phyloP scores from a whole-genome alignment of 2,329 filamentous ascomycete species.

The Penicillium sp. region DNA sequence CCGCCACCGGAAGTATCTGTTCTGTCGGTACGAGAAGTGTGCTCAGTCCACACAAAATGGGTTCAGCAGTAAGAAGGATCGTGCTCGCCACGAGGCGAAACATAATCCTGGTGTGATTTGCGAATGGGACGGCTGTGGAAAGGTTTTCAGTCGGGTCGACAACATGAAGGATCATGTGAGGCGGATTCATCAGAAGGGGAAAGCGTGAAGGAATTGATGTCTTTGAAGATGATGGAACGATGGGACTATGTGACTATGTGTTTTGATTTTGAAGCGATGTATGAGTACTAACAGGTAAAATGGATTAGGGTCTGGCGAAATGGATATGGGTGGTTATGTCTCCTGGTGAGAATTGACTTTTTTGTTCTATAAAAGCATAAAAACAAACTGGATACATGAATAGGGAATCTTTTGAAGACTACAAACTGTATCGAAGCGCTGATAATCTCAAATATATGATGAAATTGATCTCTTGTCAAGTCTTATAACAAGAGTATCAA shows the following conservation, averaged over 20 bases:
- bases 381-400: background rate
- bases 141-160: conserved; percentile 62
- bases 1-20: conserved; percentile 62
- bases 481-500: too few relatives aligned
- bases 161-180: conserved; percentile 59
- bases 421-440: background rate
- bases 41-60: conserved; percentile 58
- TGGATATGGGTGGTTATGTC: background rate
- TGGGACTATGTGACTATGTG: background rate
- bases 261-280: background rate
- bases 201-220: background rate
- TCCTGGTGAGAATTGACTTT: background rate
- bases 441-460: too few relatives aligned
- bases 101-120: conserved; percentile 63
- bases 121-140: conserved; percentile 58
- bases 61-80: conserved; percentile 65
- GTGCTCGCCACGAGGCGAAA: conserved; percentile 62
- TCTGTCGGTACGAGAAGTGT: conserved; percentile 61
- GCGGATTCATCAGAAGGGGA: conserved; percentile 40
- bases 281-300: conserved; percentile 1
- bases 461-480: too few relatives aligned
- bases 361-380: background rate
- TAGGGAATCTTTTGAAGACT: background rate
- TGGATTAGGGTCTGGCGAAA: background rate
- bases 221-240: background rate